A percentile compares a stretch with the other conserved stretches of the same genome.
phyloP scores from a whole-genome alignment of 495 filamentous ascomycete species.

The Acidiella bohemica region DNA sequence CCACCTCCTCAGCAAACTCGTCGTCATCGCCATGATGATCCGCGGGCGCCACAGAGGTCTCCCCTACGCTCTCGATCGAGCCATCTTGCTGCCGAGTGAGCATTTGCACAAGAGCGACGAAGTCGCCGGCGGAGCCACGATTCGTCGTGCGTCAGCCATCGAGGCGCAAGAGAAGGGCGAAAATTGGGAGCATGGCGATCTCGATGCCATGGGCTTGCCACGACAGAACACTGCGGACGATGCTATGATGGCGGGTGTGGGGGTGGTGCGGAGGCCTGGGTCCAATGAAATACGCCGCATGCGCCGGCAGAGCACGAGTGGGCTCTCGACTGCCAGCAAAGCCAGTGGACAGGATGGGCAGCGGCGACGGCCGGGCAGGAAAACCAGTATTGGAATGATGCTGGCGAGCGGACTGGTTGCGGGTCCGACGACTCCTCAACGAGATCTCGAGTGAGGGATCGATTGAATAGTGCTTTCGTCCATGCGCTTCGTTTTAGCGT shows the following conservation, averaged over 20 bases:
- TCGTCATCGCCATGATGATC: slow-evolving; percentile 87
- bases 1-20: slow-evolving; percentile 65
- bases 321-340: background rate
- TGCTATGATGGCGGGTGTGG: slow-evolving; percentile 2
- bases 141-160: background rate
- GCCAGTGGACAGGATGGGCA: slow-evolving; percentile 1
- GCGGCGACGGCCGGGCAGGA: background rate
- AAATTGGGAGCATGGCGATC: slow-evolving; percentile 5
- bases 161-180: background rate
- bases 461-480: background rate
- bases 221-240: slow-evolving; percentile 3
- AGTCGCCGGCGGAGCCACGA: background rate
- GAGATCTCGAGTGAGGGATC: background rate
- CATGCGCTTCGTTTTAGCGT: background rate
- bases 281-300: background rate
- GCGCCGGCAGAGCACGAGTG: background rate
- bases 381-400: slow-evolving; percentile 1
- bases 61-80: slow-evolving; percentile 82
- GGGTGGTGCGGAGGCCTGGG: slow-evolving; percentile 1
- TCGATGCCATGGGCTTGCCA: slow-evolving; percentile 9
- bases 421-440: slow-evolving; percentile 1
- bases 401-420: slow-evolving; percentile 3
- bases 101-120: slow-evolving; percentile 22
- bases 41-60: slow-evolving; percentile 85
- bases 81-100: slow-evolving; percentile 72